Conservation (phyloP, 2,329 filamentous ascomycete species). For the Thielaviopsis euricoi region DNA sequence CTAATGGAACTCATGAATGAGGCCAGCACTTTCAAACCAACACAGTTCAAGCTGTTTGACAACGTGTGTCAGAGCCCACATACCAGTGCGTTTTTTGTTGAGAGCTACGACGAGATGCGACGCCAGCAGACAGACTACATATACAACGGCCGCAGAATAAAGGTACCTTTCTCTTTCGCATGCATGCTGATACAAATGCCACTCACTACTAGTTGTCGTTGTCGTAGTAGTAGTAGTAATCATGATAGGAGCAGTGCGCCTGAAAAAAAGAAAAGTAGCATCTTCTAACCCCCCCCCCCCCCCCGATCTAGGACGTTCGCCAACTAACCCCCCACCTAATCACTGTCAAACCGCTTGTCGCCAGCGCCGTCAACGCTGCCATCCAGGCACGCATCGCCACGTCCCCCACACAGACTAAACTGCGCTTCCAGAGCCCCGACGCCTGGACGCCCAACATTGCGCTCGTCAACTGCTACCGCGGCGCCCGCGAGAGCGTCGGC, state of each 20-base stretch:
- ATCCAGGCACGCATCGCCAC: constrained; percentile 54
- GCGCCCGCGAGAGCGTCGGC: constrained; percentile 66
- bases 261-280: too few species aligned
- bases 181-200: too few species aligned
- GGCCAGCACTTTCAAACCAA: constrained; percentile 50
- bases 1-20: constrained; percentile 62
- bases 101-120: constrained; percentile 50
- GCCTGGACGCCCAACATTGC: constrained; percentile 76
- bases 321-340: constrained; percentile 59
- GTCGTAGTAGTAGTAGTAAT: too few species aligned
- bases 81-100: constrained; percentile 69
- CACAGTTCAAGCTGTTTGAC: constrained; percentile 76
- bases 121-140: constrained; percentile 64
- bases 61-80: constrained; percentile 74
- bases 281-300: background rate
- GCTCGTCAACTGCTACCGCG: constrained; percentile 88
- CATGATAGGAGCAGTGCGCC: too few species aligned
- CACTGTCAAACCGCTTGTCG: constrained; percentile 51
- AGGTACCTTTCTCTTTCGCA: constrained; percentile 23
- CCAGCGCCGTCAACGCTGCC: constrained; percentile 60
- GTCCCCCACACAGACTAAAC: constrained; percentile 41
- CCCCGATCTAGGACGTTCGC: constrained; percentile 47
- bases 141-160: constrained; percentile 66
- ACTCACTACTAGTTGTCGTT: background rate
- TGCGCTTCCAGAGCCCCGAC: constrained; percentile 57